These are phyloP conservation scores for Berkeleyomyces basicola DNA, from an alignment of 2,329 filamentous ascomycete genomes.

Conservation along the genomic window DNA sequence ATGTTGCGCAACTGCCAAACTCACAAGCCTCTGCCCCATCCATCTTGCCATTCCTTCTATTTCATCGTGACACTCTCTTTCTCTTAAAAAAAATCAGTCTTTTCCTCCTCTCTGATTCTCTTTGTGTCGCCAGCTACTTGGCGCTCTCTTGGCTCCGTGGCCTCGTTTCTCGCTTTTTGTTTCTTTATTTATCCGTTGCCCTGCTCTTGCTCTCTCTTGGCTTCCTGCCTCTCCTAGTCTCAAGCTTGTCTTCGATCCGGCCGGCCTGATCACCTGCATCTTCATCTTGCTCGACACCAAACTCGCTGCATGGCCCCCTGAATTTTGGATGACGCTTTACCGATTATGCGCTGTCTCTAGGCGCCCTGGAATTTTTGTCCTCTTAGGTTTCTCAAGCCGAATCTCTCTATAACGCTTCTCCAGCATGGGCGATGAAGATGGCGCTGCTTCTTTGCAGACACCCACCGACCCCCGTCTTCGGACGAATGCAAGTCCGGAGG, in stretches of 20 bases:
- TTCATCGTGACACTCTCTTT: neutral
- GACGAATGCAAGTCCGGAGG: neutral
- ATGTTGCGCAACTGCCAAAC: neutral
- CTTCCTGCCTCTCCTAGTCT: neutral
- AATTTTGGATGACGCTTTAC: neutral
- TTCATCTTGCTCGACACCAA: neutral
- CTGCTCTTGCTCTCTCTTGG: neutral
- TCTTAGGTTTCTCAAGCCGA: neutral
- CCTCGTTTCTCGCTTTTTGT: neutral
- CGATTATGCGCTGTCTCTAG: conserved; percentile 1
- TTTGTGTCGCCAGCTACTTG: too few relatives aligned
- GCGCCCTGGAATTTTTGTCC: neutral
- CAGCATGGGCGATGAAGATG: conserved; percentile 1
- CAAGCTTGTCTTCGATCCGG: neutral
- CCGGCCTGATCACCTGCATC: neutral
- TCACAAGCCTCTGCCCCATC: neutral
- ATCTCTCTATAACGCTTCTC: neutral
- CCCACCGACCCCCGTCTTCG: neutral
- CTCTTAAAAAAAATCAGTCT: neutral
- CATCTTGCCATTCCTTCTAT: neutral
- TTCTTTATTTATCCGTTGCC: neutral
- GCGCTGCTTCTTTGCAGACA: neutral
- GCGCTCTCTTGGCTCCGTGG: neutral
- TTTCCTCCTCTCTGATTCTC: neutral
- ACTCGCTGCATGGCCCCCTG: neutral